phyloP scores from a whole-genome alignment of 352 stramenopile species.

The Pelagophyceae sp. region DNA sequence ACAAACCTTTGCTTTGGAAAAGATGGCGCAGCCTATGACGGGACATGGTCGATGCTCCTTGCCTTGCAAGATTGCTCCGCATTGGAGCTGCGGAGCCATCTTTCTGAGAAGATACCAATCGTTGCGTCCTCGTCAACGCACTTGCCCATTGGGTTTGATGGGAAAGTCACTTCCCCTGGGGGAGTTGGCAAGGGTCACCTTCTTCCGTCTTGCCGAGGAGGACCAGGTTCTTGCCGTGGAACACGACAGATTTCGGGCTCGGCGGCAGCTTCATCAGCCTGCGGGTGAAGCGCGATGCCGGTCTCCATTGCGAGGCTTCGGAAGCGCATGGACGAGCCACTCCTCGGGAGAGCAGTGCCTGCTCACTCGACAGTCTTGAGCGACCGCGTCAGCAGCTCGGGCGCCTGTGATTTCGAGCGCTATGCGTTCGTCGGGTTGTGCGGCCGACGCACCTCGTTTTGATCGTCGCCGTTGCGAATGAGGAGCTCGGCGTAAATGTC shows the following conservation, averaged over 20 bases:
- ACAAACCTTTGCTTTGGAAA: neutral
- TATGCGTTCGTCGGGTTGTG: neutral
- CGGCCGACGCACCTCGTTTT: neutral
- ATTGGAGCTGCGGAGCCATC: too few species aligned
- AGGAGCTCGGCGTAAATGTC: slow-evolving; percentile 30
- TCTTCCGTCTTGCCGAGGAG: slow-evolving; percentile 8
- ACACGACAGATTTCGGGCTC: neutral
- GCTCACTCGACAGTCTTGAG: neutral
- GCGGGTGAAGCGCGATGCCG: neutral
- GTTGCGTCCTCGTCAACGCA: neutral
- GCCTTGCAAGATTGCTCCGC: too few species aligned
- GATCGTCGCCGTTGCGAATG: neutral
- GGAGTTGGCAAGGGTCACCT: neutral
- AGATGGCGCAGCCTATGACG: slow-evolving; percentile 5
- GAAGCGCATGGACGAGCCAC: neutral
- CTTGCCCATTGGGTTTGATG: too few species aligned
- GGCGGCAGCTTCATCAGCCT: neutral
- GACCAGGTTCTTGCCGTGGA: slow-evolving; percentile 2
- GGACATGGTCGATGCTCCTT: too few species aligned
- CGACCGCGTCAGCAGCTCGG: neutral
- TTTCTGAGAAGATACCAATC: neutral
- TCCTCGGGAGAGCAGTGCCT: too few species aligned
- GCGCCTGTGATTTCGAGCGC: neutral
- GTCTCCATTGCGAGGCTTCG: neutral
- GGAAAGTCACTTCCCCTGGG: neutral